phyloP scores from a whole-genome alignment of 176 grass and related monocot genomes.

The Carex cristatella region DNA sequence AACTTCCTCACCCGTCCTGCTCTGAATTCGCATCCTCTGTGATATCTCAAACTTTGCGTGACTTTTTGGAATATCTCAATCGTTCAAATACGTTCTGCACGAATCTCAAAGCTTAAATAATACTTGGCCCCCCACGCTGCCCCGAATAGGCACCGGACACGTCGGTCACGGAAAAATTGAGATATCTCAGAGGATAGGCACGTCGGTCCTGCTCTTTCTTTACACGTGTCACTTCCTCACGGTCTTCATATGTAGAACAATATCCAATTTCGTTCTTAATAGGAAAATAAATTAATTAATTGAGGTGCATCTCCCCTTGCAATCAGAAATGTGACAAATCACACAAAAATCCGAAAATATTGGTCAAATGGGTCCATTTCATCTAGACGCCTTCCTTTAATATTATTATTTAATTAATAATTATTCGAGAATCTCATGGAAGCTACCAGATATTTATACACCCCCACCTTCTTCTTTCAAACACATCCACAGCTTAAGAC shows the following conservation, averaged over 20 bases:
- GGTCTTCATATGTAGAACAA: not conserved
- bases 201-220: not conserved
- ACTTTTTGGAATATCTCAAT: too few relatives aligned
- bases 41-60: too few relatives aligned
- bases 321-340: not conserved
- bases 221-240: not conserved
- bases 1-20: too few relatives aligned
- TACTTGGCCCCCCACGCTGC: too few relatives aligned
- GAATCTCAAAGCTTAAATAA: too few relatives aligned
- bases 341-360: not conserved
- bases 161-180: too few relatives aligned
- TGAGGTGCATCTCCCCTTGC: not conserved
- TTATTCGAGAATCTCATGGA: not conserved
- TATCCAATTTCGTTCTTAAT: not conserved
- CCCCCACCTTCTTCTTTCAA: not conserved
- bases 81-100: too few relatives aligned
- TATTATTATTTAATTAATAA: not conserved
- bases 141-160: too few relatives aligned
- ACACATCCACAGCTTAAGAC: not conserved
- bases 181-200: too few relatives aligned
- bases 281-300: not conserved
- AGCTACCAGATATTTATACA: conserved; percentile 24
- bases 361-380: not conserved
- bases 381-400: not conserved
- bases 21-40: too few relatives aligned